Evolutionary conservation across 768 basidiomycete species (phyloP).

Genomic region (Trametes gibbosa): DNA sequence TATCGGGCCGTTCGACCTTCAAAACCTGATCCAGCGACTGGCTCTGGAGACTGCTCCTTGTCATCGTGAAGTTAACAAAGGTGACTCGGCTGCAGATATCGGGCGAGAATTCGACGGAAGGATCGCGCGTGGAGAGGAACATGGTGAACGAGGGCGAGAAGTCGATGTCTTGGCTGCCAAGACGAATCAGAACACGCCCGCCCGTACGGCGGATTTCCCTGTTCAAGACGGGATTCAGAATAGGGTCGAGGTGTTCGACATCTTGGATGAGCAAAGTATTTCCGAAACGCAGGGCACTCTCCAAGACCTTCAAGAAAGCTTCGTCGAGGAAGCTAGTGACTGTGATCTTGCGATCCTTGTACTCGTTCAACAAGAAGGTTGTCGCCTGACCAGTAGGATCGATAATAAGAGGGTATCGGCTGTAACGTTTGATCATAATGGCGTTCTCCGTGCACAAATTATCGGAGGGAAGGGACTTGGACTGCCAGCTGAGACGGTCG

Average conservation of each 20-base stretch:
- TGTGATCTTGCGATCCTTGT: conserved; percentile 94
- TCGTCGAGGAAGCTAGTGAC: conserved; percentile 99
- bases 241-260: conserved; percentile 96
- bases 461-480: conserved; percentile 92
- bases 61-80: conserved; percentile 98
- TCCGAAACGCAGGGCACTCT: conserved; percentile 98
- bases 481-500: conserved; percentile 93
- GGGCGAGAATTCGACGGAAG: conserved; percentile 95
- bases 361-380: conserved; percentile 89
- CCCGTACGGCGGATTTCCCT: conserved; percentile 94
- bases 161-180: conserved; percentile 98
- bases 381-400: conserved; percentile 99
- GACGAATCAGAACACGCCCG: conserved; percentile 93
- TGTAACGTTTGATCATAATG: conserved; percentile 99
- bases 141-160: conserved; percentile 99
- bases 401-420: conserved; percentile 95
- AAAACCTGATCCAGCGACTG: conserved; percentile 97
- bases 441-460: conserved; percentile 97
- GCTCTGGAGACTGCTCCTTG: conserved; percentile 95
- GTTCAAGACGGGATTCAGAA: conserved; percentile 95
- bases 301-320: conserved; percentile 96
- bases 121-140: conserved; percentile 97
- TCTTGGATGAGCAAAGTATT: conserved; percentile 97
- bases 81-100: conserved; percentile 98
- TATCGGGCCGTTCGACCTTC: conserved; percentile 95